Base-by-base conservation (phyloP, 768 basidiomycete species). In the Phanerochaete carnosa region DNA sequence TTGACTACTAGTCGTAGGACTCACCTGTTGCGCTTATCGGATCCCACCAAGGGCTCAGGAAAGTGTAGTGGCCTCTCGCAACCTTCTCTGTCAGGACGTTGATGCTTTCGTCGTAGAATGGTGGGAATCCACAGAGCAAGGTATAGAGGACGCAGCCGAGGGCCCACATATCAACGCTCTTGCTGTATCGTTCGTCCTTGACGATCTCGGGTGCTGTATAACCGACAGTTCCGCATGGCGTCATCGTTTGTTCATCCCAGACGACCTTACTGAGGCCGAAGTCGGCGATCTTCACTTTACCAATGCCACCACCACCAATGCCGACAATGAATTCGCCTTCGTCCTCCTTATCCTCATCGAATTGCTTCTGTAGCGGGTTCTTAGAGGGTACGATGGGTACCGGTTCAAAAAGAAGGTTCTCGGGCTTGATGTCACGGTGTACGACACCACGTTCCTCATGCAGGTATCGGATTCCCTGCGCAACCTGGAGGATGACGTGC, bases 151-250 rank as follows among this genome's bases (percentile, higher is more conserved):
- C 97, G 73, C 97, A 99, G 43, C 97, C 97, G 37, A 99, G 77
- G 1, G 97, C 97, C 97, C 97, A 99, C 97, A 98, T 98, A 71
- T 99, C 97, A 57, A 98, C 96, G 68, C 91, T 94, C 75, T 95
- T 95, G 72, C 87, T 90, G 72, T 96, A 96, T 29, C 94, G 83
- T 76, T 99, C 96, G 70, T 98, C 97, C 76, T 98, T 98, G 68
- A 99, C 97, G 62, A 99, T 99, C 76, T 99, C 97, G 5, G 97
- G 97, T 6, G 97, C 97, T 2, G 97, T 99, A 75, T 99, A 99
- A 23, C 97, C 97, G 32, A 99, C 96, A 2, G 97, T 99, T n/a
- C 97, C 97, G 69, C 97, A 99, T 23, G 97, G 97, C 15, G 97
- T 99, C 91, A 93, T 95, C 6, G 97, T 99, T 71, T 98, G 89